Percentiles rank a stretch among this genome's conserved stretches.
Evolutionary conservation across 2,329 filamentous ascomycete genomes (phyloP).

Genomic region (Verticillium albo-atrum): DNA sequence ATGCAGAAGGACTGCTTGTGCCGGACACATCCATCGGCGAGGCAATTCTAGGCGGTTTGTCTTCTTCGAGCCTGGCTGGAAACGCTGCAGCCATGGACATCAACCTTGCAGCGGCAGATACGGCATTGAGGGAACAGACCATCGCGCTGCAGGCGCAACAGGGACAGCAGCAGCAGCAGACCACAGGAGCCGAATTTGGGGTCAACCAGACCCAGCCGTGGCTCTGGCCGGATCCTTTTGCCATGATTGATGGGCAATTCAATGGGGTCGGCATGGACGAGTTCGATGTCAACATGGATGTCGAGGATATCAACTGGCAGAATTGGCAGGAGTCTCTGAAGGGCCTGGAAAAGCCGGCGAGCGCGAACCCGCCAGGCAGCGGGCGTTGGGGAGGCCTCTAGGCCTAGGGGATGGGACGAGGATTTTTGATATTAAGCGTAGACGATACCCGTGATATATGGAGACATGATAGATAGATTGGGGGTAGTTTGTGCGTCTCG

Average conservation of each 20-base stretch:
- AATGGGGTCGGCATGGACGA: conserved; percentile 24
- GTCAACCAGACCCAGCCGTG: conserved; percentile 30
- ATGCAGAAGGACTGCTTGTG: background rate
- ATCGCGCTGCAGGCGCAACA: background rate
- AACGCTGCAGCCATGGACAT: background rate
- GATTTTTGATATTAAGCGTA: background rate
- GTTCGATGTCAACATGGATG: conserved; percentile 30
- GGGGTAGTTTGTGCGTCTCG: no score
- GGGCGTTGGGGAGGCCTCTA: background rate
- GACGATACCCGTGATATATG: background rate
- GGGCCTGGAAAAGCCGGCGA: conserved; percentile 27
- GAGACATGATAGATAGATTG: background rate
- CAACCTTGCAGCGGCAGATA: background rate
- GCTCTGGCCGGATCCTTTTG: conserved; percentile 34
- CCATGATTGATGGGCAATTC: conserved; percentile 12
- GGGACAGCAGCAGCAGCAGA: background rate
- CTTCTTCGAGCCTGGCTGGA: background rate
- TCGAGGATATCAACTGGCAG: conserved; percentile 43
- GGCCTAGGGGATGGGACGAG: background rate
- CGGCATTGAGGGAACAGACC: background rate
- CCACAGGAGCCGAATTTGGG: background rate
- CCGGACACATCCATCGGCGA: background rate
- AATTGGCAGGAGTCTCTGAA: conserved; percentile 40
- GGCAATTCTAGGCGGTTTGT: background rate
- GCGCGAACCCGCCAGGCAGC: background rate